These are phyloP conservation scores for Sphagnum fallax DNA, from an alignment of 228 moss, liverwort and hornwort genomes.

Conservation along the genomic window DNA sequence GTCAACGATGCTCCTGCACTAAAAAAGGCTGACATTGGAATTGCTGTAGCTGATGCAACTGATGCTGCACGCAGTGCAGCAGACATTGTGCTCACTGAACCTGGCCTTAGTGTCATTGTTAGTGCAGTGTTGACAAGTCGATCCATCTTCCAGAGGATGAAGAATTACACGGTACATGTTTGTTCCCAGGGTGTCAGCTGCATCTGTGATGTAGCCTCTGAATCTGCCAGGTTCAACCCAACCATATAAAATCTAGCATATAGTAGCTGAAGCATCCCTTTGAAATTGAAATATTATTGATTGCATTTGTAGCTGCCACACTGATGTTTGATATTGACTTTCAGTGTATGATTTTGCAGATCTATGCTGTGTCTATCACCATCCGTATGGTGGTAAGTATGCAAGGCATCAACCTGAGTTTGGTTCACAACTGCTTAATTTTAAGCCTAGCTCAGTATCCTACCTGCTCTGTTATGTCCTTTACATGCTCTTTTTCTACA, in stretches of 20 bases:
- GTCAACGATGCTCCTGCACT: slow-evolving; percentile 78
- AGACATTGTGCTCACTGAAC: slow-evolving; percentile 46
- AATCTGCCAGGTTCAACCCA: slow-evolving; percentile 18
- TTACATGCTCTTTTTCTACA: not conserved
- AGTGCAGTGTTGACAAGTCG: slow-evolving; percentile 50
- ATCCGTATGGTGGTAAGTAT: slow-evolving; percentile 33
- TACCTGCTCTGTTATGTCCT: not conserved
- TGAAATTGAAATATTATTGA: slow-evolving; percentile 14
- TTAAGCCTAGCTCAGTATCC: not conserved
- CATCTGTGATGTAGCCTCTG: slow-evolving; percentile 21
- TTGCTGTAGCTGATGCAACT: slow-evolving; percentile 36
- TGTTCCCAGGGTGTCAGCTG: slow-evolving; percentile 20
- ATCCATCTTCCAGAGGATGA: slow-evolving; percentile 51
- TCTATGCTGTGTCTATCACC: slow-evolving; percentile 52
- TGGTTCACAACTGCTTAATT: too few relatives aligned
- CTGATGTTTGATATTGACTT: not conserved
- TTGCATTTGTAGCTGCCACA: not conserved
- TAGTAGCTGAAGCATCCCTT: slow-evolving; percentile 15
- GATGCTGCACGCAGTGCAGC: slow-evolving; percentile 55
- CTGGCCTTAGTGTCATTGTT: slow-evolving; percentile 46
- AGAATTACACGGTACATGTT: slow-evolving; percentile 36
- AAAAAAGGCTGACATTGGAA: slow-evolving; percentile 37
- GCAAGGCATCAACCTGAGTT: too few relatives aligned
- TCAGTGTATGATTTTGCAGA: slow-evolving; percentile 11
- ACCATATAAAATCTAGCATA: slow-evolving; percentile 20